phyloP scores from a whole-genome alignment of 768 basidiomycete genomes.

The Megacollybia marginata region DNA sequence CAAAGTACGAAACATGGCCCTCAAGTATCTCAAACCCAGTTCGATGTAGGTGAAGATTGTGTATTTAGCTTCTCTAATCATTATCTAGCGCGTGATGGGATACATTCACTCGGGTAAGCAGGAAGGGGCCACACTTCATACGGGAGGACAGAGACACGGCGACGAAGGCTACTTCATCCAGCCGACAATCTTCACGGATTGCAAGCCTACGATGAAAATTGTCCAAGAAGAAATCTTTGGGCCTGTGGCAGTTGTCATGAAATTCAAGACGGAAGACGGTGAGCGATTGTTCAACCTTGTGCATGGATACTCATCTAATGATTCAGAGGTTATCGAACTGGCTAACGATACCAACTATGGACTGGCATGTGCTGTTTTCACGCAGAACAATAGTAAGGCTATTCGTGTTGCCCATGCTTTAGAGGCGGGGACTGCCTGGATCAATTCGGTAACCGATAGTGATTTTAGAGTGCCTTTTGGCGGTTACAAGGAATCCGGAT shows the following conservation, averaged over 20 bases:
- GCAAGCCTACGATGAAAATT: conserved; percentile 48
- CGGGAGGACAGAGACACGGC: conserved; percentile 48
- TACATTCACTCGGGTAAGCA: conserved; percentile 56
- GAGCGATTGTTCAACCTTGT: neutral
- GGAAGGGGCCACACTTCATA: conserved; percentile 50
- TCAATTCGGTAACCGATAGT: conserved; percentile 12
- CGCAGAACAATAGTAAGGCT: conserved; percentile 36
- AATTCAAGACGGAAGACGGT: conserved; percentile 44
- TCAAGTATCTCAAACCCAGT: conserved; percentile 40
- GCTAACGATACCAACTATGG: conserved; percentile 50
- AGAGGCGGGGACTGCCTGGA: conserved; percentile 61
- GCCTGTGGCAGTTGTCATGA: conserved; percentile 58
- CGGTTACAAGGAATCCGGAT: conserved; percentile 27
- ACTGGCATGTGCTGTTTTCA: conserved; percentile 46
- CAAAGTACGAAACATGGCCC: conserved; percentile 37
- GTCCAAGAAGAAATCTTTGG: conserved; percentile 58
- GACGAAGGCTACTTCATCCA: conserved; percentile 52
- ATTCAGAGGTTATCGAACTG: conserved; percentile 18
- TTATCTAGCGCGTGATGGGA: conserved; percentile 42
- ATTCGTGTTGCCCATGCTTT: conserved; percentile 46
- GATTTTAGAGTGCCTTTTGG: conserved; percentile 20
- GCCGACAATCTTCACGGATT: conserved; percentile 59
- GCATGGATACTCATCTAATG: neutral
- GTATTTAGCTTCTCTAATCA: neutral
- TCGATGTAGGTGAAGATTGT: conserved; percentile 26